A percentile compares a stretch with the other conserved stretches of the same genome.
Evolutionary conservation across 2,329 filamentous ascomycete species (phyloP).

Genomic region (Ophiosphaerella korrae): DNA sequence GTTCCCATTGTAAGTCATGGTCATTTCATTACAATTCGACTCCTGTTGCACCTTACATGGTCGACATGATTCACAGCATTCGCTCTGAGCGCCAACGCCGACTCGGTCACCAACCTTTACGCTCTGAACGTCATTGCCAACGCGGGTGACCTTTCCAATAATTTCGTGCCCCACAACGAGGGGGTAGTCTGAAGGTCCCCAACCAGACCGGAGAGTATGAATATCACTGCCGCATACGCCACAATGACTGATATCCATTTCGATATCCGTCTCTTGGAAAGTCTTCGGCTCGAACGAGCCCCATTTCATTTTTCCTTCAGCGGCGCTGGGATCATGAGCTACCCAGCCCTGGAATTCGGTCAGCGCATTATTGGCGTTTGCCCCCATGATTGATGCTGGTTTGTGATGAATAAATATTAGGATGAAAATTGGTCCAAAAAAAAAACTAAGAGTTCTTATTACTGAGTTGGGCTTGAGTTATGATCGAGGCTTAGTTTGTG

Average conservation of each 20-base stretch:
- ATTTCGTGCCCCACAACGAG: constrained; percentile 50
- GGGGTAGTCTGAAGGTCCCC: constrained; percentile 58
- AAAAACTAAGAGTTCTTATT: too few species aligned
- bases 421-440: too few species aligned
- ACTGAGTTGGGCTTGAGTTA: too few species aligned
- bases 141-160: constrained; percentile 44
- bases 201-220: constrained; percentile 47
- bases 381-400: constrained; percentile 21
- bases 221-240: constrained; percentile 45
- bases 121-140: constrained; percentile 50
- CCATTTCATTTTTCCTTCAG: constrained; percentile 62
- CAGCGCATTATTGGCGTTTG: constrained; percentile 30
- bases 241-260: constrained; percentile 48
- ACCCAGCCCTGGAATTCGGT: constrained; percentile 61
- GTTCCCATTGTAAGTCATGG: constrained; percentile 54
- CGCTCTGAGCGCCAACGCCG: constrained; percentile 57
- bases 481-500: too few species aligned
- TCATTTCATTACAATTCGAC: constrained; percentile 52
- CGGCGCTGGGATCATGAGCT: constrained; percentile 56
- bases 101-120: constrained; percentile 67
- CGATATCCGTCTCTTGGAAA: constrained; percentile 69
- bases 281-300: constrained; percentile 51
- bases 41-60: constrained; percentile 53
- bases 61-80: constrained; percentile 54
- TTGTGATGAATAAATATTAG: background rate